A percentile compares a stretch with the other conserved stretches of the same genome.
These are phyloP conservation scores for Hortiboletus campestris DNA, from an alignment of 768 basidiomycete genomes.

Conservation along the genomic window DNA sequence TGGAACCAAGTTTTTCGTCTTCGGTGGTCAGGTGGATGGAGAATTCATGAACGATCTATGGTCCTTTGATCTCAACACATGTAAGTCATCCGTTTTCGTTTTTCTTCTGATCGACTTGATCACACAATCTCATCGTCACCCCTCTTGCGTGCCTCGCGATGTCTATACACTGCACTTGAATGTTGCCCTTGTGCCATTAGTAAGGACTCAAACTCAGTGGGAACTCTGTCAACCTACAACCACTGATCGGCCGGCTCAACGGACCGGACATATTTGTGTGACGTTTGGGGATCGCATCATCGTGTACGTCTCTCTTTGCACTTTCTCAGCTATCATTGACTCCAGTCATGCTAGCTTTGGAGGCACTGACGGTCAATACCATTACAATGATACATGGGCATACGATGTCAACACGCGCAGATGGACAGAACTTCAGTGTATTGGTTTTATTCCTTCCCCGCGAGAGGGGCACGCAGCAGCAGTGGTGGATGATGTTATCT, in stretches of 20 bases:
- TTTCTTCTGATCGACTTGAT: background rate
- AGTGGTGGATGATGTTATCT: constrained; percentile 95
- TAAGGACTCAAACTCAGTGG: constrained; percentile 84
- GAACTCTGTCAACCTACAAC: constrained; percentile 66
- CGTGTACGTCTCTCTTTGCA: constrained; percentile 53
- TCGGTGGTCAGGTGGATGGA: constrained; percentile 95
- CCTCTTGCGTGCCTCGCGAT: background rate
- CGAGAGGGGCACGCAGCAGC: constrained; percentile 96
- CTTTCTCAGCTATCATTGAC: constrained; percentile 16
- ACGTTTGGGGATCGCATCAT: constrained; percentile 81
- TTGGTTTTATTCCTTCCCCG: constrained; percentile 94
- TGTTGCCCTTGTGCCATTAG: constrained; percentile 38
- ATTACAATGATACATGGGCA: constrained; percentile 99
- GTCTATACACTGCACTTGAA: constrained; percentile 1
- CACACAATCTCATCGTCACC: background rate
- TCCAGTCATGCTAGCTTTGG: constrained; percentile 68
- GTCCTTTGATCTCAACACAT: constrained; percentile 92
- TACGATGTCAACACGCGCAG: constrained; percentile 77
- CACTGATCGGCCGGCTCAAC: constrained; percentile 65
- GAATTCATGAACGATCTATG: constrained; percentile 94
- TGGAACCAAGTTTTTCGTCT: constrained; percentile 89
- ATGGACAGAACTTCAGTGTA: constrained; percentile 94
- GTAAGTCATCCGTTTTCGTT: constrained; percentile 46
- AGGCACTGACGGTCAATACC: constrained; percentile 97
- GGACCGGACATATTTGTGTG: constrained; percentile 91